Evolutionary conservation across 192 early-diverging fungal species (phyloP), one percentile per base, ranked within the genome.

Genomic region (Backusella australiensis): DNA sequence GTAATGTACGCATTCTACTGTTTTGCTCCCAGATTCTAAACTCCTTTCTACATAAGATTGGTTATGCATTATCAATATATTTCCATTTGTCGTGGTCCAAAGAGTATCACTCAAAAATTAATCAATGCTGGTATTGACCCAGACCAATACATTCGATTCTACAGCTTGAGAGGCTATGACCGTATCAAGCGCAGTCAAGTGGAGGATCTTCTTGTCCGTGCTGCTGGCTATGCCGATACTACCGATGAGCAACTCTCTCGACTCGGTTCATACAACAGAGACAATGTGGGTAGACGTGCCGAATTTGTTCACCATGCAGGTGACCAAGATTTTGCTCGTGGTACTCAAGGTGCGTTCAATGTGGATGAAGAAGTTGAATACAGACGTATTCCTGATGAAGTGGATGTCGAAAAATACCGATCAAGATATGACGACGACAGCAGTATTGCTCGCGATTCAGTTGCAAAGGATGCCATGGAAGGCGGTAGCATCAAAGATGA

Each of bases 21-120:
- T 39, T 67, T 38, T 42, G 52, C 8, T 34, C 4, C 15, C 7
- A n/a, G 2, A 56, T 29, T 32, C 12, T 32, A 26, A 39, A 36
- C 0, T 14, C 12, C 29, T 63, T 63, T 29, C 4, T 56, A 21
- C 7, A 8, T 32, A 59, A 85, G 85, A 75, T 89, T 93, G 42
- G 90, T 95, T 4, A 91, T 94, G 91, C 86, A 93, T 75, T 96
- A 89, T 78, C 94, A 96, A 83, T 96, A 93, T 75, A 82, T 89
- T 73, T 90, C 92, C 17, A 95, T 95, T 63, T 88, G 85, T 52
- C 93, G 94, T 59, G 94, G 94, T 74, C 90, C 88, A 70, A 84
- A 94, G 73, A 91, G 90, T 68, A 89, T 95, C n/a, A 66, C 89
- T 19, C 86, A 87, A 35, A 77, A 84, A 46, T 83, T 95, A 56